phyloP scores from a whole-genome alignment of 495 filamentous ascomycete species.

The Penicillium verhagenii region DNA sequence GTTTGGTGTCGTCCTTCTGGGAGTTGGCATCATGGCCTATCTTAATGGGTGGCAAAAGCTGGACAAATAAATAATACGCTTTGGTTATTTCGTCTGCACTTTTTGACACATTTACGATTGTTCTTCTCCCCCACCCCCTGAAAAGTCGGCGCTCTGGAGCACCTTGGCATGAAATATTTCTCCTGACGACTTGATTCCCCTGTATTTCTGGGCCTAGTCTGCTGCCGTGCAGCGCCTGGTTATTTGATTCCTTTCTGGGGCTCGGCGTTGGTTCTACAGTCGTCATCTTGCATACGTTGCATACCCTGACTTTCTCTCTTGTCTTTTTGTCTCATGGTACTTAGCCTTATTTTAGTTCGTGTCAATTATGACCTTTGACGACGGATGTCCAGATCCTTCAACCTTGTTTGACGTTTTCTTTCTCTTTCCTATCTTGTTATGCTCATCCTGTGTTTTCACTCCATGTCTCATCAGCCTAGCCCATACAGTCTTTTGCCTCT shows the following conservation, averaged over 20 bases:
- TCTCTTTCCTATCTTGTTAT: slow-evolving; percentile 9
- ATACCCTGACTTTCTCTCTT: slow-evolving; percentile 31
- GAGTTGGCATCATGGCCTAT: slow-evolving; percentile 91
- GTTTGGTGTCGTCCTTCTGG: slow-evolving; percentile 83
- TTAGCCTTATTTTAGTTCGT: slow-evolving; percentile 23
- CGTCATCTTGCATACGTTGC: slow-evolving; percentile 28
- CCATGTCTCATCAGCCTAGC: slow-evolving; percentile 19
- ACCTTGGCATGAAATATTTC: slow-evolving; percentile 14
- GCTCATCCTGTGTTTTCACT: slow-evolving; percentile 18
- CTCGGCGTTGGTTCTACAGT: slow-evolving; percentile 15
- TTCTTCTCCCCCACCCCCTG: slow-evolving; percentile 5
- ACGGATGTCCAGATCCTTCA: slow-evolving; percentile 24
- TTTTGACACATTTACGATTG: slow-evolving; percentile 17
- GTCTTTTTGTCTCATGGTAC: slow-evolving; percentile 23
- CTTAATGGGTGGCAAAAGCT: slow-evolving; percentile 83
- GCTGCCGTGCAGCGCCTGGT: slow-evolving; percentile 6
- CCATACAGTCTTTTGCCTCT: slow-evolving; percentile 26
- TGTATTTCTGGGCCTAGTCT: slow-evolving; percentile 14
- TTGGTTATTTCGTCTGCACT: slow-evolving; percentile 1
- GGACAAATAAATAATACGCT: slow-evolving; percentile 50
- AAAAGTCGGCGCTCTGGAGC: slow-evolving; percentile 18
- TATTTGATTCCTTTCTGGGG: slow-evolving; percentile 15
- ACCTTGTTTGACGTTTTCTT: slow-evolving; percentile 19
- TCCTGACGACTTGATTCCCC: slow-evolving; percentile 22
- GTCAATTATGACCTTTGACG: slow-evolving; percentile 46